phyloP scores from a whole-genome alignment of 2,329 filamentous ascomycete species.

The Monilinia fructicola region DNA sequence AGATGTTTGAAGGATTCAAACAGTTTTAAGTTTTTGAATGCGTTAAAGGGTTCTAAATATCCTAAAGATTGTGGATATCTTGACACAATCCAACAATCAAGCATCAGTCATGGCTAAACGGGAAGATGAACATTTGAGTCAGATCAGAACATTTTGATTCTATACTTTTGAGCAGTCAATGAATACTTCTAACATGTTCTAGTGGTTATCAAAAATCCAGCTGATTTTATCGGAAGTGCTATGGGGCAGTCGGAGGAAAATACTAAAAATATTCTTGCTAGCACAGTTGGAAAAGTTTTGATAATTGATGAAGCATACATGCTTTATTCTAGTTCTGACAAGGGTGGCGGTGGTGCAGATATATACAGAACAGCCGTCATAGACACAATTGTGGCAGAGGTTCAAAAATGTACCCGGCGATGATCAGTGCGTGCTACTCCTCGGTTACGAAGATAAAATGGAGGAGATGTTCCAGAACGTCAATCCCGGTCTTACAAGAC shows the following conservation, averaged over 20 bases:
- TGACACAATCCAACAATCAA: no score
- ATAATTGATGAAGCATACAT: conserved; percentile 81
- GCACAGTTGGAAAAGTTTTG: conserved; percentile 69
- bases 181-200: not conserved
- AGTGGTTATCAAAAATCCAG: conserved; percentile 70
- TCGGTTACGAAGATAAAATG: conserved; percentile 71
- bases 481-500: conserved; percentile 66
- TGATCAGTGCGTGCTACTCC: conserved; percentile 68
- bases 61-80: no score
- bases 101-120: no score
- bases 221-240: conserved; percentile 66
- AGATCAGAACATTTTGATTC: no score
- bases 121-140: no score
- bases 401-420: conserved; percentile 68
- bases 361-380: conserved; percentile 63
- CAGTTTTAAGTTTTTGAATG: no score
- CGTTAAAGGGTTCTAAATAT: no score
- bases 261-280: conserved; percentile 69
- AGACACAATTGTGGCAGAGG: conserved; percentile 70
- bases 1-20: no score
- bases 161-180: not conserved
- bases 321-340: conserved; percentile 47
- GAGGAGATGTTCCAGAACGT: conserved; percentile 70
- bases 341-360: conserved; percentile 41
- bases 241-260: conserved; percentile 68